Evolutionary conservation across 257 asterid genomes (phyloP).

Genomic region (Fraxinus cuspidata): DNA sequence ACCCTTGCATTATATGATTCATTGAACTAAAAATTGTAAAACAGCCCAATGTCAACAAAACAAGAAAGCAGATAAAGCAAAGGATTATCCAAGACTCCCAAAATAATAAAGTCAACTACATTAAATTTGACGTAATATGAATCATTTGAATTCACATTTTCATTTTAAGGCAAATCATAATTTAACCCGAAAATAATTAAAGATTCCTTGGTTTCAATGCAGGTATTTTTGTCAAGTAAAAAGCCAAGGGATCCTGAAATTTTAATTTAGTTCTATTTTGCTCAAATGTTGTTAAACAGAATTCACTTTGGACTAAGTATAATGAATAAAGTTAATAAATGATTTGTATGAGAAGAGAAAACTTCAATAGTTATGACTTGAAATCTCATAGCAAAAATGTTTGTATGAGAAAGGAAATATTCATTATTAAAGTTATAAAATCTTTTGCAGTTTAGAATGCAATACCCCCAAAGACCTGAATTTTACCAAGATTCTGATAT

Average conservation of each 20-base stretch:
- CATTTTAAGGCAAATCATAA: neutral
- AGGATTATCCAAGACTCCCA: neutral
- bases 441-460: neutral
- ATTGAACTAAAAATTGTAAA: neutral
- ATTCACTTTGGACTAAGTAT: no score
- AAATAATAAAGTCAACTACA: neutral
- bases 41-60: neutral
- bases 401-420: neutral
- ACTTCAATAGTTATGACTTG: neutral
- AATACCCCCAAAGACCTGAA: neutral
- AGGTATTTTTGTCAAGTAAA: no score
- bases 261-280: neutral
- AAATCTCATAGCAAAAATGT: neutral
- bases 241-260: no score
- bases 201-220: no score
- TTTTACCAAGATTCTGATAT: neutral
- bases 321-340: no score
- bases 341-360: no score
- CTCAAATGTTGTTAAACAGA: no score
- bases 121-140: neutral
- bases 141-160: neutral
- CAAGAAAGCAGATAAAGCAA: neutral
- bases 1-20: neutral
- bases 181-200: no score
- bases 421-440: no score